phyloP scores from a whole-genome alignment of 768 basidiomycete species.

The Coprinopsis marcescibilis region DNA sequence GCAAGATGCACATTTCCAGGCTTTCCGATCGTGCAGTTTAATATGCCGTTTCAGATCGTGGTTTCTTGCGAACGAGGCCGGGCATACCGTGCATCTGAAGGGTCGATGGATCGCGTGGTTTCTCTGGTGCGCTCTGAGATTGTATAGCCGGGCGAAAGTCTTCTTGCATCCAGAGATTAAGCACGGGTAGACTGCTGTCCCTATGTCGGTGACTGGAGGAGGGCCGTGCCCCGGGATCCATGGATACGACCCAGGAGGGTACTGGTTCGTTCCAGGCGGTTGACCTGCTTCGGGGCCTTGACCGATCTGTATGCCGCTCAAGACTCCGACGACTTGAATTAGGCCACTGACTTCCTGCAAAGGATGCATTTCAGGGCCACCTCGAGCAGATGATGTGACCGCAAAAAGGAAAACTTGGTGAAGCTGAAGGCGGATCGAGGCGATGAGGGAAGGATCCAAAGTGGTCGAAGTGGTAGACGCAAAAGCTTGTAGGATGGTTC shows the following conservation, averaged over 20 bases:
- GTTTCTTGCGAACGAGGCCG: constrained; percentile 72
- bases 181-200: constrained; percentile 78
- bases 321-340: constrained; percentile 76
- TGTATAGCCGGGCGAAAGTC: constrained; percentile 63
- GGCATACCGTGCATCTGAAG: constrained; percentile 56
- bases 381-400: constrained; percentile 57
- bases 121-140: constrained; percentile 66
- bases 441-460: constrained; percentile 52
- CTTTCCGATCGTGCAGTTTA: constrained; percentile 64
- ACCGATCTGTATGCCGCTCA: constrained; percentile 70
- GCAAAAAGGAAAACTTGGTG: constrained; percentile 78
- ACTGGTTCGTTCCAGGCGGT: constrained; percentile 23
- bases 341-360: constrained; percentile 77
- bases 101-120: constrained; percentile 61
- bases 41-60: constrained; percentile 79
- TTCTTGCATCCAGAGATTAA: constrained; percentile 59
- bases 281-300: constrained; percentile 36
- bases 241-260: constrained; percentile 24
- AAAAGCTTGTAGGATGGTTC: constrained; percentile 47
- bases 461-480: constrained; percentile 31
- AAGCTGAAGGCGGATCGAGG: constrained; percentile 66
- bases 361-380: constrained; percentile 47
- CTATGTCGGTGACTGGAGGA: constrained; percentile 41
- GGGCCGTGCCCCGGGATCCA: constrained; percentile 28
- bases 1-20: constrained; percentile 71